Conservation (phyloP, 441 rosid species). For the Adansonia gregorii region DNA sequence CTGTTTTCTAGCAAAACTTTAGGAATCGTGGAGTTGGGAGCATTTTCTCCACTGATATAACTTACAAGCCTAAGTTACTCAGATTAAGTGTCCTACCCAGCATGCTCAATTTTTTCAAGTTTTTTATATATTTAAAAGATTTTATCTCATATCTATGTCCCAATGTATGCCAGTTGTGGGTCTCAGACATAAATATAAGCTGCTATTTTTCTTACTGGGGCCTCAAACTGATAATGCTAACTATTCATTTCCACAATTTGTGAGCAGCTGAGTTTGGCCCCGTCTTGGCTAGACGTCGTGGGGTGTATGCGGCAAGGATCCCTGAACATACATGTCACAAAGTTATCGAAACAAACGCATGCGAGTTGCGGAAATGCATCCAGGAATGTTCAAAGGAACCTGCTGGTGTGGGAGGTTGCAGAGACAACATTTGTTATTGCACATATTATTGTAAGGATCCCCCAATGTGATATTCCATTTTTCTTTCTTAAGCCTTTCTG, state of each 20-base stretch:
- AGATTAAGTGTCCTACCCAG: too few relatives aligned
- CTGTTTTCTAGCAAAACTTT: background rate
- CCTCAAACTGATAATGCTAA: background rate
- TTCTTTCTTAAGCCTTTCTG: background rate
- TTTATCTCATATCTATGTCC: background rate
- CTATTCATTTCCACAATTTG: background rate
- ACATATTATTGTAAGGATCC: constrained; percentile 53
- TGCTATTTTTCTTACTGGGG: background rate
- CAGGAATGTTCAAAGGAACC: constrained; percentile 41
- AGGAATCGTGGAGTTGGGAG: background rate
- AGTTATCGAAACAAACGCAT: constrained; percentile 29
- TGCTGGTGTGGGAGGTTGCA: constrained; percentile 48
- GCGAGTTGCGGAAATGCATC: constrained; percentile 39
- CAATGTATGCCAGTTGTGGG: background rate
- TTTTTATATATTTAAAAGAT: too few relatives aligned
- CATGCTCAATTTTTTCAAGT: too few relatives aligned
- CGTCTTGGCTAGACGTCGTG: constrained; percentile 3
- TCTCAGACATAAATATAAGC: too few relatives aligned
- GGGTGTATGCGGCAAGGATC: constrained; percentile 37
- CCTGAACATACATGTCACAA: constrained; percentile 65
- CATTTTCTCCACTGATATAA: background rate
- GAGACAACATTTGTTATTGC: constrained; percentile 44
- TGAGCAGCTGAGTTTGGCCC: constrained; percentile 24
- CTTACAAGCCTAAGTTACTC: background rate
- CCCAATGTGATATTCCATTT: constrained; percentile 31